A percentile compares a stretch with the other conserved stretches of the same genome.
Evolutionary conservation across 1,284 basidiomycete genomes (phyloP).

Genomic region (Tilletia walkeri): DNA sequence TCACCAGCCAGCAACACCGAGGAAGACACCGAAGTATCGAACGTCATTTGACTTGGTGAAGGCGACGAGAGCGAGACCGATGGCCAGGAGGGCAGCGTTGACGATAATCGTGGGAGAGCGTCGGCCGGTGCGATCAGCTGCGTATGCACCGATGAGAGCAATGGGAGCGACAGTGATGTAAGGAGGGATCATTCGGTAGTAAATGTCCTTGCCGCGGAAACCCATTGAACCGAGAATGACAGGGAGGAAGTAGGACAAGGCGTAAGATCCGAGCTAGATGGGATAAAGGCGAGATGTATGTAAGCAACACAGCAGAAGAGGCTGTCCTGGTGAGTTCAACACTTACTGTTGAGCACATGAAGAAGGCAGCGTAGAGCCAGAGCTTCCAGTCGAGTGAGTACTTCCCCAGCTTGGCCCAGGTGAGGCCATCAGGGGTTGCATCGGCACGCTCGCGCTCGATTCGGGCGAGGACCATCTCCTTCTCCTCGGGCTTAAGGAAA

Average conservation of each 20-base stretch:
- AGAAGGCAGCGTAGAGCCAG: conserved; percentile 58
- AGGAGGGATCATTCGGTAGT: conserved; percentile 57
- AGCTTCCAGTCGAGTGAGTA: conserved; percentile 57
- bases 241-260: conserved; percentile 56
- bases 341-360: conserved; percentile 41
- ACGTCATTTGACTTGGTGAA: conserved; percentile 46
- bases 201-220: conserved; percentile 42
- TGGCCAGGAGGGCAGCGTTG: conserved; percentile 52
- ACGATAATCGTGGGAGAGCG: conserved; percentile 56
- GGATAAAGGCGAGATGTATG: conserved; percentile 30
- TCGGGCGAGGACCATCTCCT: conserved; percentile 55
- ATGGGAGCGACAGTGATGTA: conserved; percentile 42
- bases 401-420: conserved; percentile 49
- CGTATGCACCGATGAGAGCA: conserved; percentile 51
- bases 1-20: conserved; percentile 54
- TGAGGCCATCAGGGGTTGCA: conserved; percentile 56
- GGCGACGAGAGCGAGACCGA: conserved; percentile 56
- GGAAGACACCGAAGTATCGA: conserved; percentile 57
- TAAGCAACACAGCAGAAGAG: conserved; percentile 23
- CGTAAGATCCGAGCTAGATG: conserved; percentile 30
- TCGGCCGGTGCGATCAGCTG: conserved; percentile 55
- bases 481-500: conserved; percentile 58
- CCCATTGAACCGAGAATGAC: conserved; percentile 58
- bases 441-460: conserved; percentile 60
- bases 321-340: conserved; percentile 15